Evolutionary conservation across 345 rosid genomes (phyloP).

Genomic region (Eucalyptus polybractea): DNA sequence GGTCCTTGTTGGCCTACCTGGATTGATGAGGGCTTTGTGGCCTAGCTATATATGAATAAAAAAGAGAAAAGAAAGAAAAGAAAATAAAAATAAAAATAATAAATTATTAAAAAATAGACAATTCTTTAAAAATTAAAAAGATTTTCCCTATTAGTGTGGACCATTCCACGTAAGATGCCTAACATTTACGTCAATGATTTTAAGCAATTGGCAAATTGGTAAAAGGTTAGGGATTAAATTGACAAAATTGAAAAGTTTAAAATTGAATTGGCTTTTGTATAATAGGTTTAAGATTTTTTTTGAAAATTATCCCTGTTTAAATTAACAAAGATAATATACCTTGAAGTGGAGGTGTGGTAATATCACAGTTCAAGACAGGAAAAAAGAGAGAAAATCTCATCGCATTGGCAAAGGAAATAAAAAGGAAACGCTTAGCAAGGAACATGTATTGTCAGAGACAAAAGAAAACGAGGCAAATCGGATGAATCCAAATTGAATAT

Average conservation of each 20-base stretch:
- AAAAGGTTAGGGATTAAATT: too few species aligned
- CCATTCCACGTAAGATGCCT: too few species aligned
- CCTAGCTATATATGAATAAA: neutral
- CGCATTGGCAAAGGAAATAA: too few species aligned
- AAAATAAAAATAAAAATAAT: too few species aligned
- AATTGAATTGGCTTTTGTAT: fast-evolving
- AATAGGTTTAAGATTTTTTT: neutral
- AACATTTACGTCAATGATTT: fast-evolving
- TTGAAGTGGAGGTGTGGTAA: neutral
- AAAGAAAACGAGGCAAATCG: neutral
- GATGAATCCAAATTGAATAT: neutral
- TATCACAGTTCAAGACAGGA: neutral
- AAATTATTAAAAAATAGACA: too few species aligned
- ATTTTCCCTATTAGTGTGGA: neutral
- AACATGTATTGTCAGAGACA: neutral
- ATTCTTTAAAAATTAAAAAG: fast-evolving
- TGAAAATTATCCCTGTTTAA: too few species aligned
- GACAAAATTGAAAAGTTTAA: too few species aligned
- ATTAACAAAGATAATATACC: too few species aligned
- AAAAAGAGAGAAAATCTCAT: neutral
- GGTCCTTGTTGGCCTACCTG: neutral
- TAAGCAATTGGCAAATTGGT: too few species aligned
- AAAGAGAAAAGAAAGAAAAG: too few species aligned
- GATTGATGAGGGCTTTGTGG: neutral
- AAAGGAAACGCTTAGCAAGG: neutral